These are phyloP conservation scores for Croton laevigatus DNA, from an alignment of 441 rosid species.

Conservation along the genomic window DNA sequence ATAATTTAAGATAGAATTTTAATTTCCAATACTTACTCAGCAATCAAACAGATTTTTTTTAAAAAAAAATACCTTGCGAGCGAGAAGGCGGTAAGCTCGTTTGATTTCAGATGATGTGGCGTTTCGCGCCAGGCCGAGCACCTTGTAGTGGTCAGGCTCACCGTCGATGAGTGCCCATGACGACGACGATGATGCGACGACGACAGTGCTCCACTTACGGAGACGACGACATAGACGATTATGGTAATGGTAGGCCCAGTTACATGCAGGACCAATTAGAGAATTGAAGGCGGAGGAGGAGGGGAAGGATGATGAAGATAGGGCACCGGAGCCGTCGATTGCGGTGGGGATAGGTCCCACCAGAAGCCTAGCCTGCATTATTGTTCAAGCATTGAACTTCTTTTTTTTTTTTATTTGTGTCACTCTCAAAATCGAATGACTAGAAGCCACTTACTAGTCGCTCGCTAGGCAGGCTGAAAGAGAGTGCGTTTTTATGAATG, in stretches of 20 bases:
- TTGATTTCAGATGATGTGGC: conserved; percentile 68
- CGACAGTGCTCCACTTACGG: conserved; percentile 22
- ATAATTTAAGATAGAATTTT: too few relatives aligned
- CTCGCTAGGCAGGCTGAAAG: too few relatives aligned
- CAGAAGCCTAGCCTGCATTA: conserved; percentile 64
- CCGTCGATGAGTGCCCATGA: conserved; percentile 37
- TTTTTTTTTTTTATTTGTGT: neutral
- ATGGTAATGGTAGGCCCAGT: conserved; percentile 26
- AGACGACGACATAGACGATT: conserved; percentile 14
- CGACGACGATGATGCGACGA: conserved; percentile 35
- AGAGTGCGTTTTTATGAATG: too few relatives aligned
- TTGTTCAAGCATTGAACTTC: conserved; percentile 27
- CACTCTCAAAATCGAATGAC: neutral
- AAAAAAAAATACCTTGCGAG: conserved; percentile 55
- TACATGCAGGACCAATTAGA: conserved; percentile 15
- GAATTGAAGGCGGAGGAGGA: conserved; percentile 22
- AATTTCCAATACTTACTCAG: neutral
- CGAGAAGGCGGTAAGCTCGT: conserved; percentile 81
- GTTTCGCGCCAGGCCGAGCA: conserved; percentile 49
- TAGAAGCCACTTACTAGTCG: too few relatives aligned
- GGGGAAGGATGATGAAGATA: neutral
- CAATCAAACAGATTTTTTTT: conserved; percentile 18
- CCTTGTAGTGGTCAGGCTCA: conserved; percentile 58
- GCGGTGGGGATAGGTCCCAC: conserved; percentile 63
- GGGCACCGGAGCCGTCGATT: conserved; percentile 32